Percentiles rank a stretch among this genome's conserved stretches.
Evolutionary conservation across 495 filamentous ascomycete genomes (phyloP).

Genomic region (Rhypophila decipiens): DNA sequence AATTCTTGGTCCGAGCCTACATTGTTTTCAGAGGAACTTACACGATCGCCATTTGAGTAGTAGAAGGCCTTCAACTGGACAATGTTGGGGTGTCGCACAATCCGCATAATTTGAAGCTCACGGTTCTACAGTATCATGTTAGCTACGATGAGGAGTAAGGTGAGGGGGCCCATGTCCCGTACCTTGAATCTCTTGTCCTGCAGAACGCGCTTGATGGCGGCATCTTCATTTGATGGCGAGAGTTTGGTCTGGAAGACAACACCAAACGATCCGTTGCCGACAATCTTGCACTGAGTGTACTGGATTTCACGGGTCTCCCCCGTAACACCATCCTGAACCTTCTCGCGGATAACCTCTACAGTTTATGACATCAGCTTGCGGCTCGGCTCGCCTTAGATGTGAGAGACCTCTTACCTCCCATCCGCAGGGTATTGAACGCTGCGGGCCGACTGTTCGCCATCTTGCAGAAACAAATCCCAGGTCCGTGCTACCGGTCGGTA

Average conservation of each 20-base stretch:
- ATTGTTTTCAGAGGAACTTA: slow-evolving; percentile 39
- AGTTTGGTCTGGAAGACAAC: slow-evolving; percentile 99
- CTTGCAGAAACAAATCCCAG: slow-evolving; percentile 19
- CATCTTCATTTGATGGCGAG: slow-evolving; percentile 92
- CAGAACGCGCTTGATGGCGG: slow-evolving; percentile 95
- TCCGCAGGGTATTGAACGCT: slow-evolving; percentile 47
- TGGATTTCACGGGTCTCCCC: slow-evolving; percentile 94
- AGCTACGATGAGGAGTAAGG: slow-evolving; percentile 16
- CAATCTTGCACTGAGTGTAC: slow-evolving; percentile 99
- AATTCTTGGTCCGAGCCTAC: not conserved
- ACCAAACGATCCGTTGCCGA: slow-evolving; percentile 98
- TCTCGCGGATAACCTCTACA: slow-evolving; percentile 93
- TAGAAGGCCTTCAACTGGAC: slow-evolving; percentile 99
- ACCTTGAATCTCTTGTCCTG: slow-evolving; percentile 99
- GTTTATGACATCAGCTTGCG: slow-evolving; percentile 1
- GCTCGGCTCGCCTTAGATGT: not conserved
- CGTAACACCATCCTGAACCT: slow-evolving; percentile 96
- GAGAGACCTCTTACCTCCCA: slow-evolving; percentile 43
- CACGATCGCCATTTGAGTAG: slow-evolving; percentile 97
- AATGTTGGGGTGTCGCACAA: slow-evolving; percentile 97
- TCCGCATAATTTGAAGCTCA: slow-evolving; percentile 98
- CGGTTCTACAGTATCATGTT: slow-evolving; percentile 65
- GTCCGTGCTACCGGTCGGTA: slow-evolving; percentile 27
- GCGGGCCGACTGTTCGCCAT: slow-evolving; percentile 48
- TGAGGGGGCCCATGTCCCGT: not conserved